These are phyloP conservation scores for Phyllachora maydis DNA, from an alignment of 2,329 filamentous ascomycete species.

Conservation along the genomic window DNA sequence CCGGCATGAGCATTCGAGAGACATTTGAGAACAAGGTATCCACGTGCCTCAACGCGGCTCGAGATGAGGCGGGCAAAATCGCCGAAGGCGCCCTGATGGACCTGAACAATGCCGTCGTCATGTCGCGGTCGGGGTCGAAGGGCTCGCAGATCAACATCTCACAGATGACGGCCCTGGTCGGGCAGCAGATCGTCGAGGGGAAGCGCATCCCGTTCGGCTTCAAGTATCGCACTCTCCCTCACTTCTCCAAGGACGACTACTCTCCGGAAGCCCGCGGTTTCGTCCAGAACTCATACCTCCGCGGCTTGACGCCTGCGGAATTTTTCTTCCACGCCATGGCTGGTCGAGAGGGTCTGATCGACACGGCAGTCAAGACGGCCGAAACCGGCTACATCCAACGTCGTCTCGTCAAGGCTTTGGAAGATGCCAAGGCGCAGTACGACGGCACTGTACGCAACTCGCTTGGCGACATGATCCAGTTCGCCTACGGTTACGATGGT, in stretches of 20 bases:
- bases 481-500: slow-evolving; percentile 94
- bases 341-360: slow-evolving; percentile 97
- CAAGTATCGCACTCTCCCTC: slow-evolving; percentile 90
- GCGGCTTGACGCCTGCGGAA: slow-evolving; percentile 83
- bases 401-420: slow-evolving; percentile 90
- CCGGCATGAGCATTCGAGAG: slow-evolving; percentile 96
- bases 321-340: slow-evolving; percentile 99
- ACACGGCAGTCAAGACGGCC: slow-evolving; percentile 97
- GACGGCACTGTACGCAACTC: slow-evolving; percentile 96
- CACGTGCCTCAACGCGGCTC: slow-evolving; percentile 44
- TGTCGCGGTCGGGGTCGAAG: slow-evolving; percentile 93
- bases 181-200: slow-evolving; percentile 94
- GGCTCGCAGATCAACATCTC: slow-evolving; percentile 99
- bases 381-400: slow-evolving; percentile 99
- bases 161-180: slow-evolving; percentile 95
- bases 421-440: slow-evolving; percentile 95
- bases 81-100: slow-evolving; percentile 89
- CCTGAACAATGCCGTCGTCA: too few relatives aligned
- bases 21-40: slow-evolving; percentile 97
- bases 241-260: slow-evolving; percentile 91
- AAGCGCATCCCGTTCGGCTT: slow-evolving; percentile 98
- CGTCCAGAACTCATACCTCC: slow-evolving; percentile 95
- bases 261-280: slow-evolving; percentile 93
- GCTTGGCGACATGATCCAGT: slow-evolving; percentile 87
- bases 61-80: slow-evolving; percentile 86